Evolutionary conservation across 108 stramenopile genomes (phyloP).

Genomic region (Cyclotella choctawhatcheeana): DNA sequence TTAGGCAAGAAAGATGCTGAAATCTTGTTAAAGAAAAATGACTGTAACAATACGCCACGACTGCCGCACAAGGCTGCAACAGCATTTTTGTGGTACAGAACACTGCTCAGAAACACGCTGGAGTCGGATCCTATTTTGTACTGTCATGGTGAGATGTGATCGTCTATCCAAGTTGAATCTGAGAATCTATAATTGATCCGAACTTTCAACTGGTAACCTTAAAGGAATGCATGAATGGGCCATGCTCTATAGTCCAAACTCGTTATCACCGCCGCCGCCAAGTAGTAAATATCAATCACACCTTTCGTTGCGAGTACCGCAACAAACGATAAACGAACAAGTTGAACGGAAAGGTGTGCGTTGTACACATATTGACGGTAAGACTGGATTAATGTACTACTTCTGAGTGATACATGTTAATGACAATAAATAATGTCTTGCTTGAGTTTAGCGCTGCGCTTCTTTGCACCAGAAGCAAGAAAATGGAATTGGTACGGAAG

Average conservation of each 20-base stretch:
- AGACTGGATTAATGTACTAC: no score
- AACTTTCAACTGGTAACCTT: no score
- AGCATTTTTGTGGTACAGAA: slow-evolving; percentile 76
- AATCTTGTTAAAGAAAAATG: background rate
- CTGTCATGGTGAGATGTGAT: slow-evolving; percentile 72
- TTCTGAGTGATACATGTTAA: no score
- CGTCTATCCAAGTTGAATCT: no score
- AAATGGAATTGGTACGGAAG: slow-evolving; percentile 75
- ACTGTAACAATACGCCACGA: background rate
- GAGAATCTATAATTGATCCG: no score
- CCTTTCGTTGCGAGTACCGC: slow-evolving; percentile 79
- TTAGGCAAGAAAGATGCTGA: slow-evolving; percentile 28
- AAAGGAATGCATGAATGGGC: slow-evolving; percentile 96
- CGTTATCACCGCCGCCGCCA: slow-evolving; percentile 52
- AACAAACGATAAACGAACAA: slow-evolving; percentile 72
- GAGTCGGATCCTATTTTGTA: slow-evolving; percentile 78
- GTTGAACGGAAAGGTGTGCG: slow-evolving; percentile 84
- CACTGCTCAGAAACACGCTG: slow-evolving; percentile 66
- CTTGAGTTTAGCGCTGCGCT: no score
- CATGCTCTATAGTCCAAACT: slow-evolving; percentile 90
- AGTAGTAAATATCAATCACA: slow-evolving; percentile 80
- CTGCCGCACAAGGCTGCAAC: slow-evolving; percentile 26
- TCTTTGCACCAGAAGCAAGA: slow-evolving; percentile 87
- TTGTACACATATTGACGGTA: slow-evolving; percentile 96
- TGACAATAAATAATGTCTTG: no score